Conservation (phyloP, 805 yeast species). For the Komagataella ulmi region DNA sequence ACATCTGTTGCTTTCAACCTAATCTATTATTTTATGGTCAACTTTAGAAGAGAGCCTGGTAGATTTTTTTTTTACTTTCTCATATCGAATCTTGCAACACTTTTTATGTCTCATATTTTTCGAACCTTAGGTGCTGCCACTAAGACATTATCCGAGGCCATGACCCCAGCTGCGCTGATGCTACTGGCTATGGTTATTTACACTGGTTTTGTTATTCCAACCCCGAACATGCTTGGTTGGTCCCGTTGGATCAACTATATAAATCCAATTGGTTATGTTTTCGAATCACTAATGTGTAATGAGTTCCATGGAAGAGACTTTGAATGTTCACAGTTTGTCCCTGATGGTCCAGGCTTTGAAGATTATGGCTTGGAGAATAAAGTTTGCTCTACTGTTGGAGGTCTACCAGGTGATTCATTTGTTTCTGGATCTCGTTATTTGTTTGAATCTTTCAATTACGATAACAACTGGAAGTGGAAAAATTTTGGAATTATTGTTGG, state of each 20-base stretch:
- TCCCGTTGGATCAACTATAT: conserved; percentile 52
- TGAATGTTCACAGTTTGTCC: conserved; percentile 33
- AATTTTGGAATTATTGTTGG: conserved; percentile 59
- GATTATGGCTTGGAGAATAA: conserved; percentile 7
- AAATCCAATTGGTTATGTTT: conserved; percentile 43
- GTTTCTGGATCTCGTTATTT: conserved; percentile 55
- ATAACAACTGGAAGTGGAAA: conserved; percentile 58
- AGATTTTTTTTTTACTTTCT: conserved; percentile 38
- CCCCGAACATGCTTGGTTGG: conserved; percentile 47
- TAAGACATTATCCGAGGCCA: conserved; percentile 34
- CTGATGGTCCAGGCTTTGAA: conserved; percentile 24
- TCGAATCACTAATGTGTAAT: conserved; percentile 44
- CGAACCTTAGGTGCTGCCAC: conserved; percentile 38
- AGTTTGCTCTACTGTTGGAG: conserved; percentile 33
- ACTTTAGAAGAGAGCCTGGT: conserved; percentile 39
- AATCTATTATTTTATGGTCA: conserved; percentile 36
- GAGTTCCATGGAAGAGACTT: conserved; percentile 37
- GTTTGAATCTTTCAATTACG: conserved; percentile 32
- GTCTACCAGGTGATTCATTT: conserved; percentile 33
- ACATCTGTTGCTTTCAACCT: conserved; percentile 34
- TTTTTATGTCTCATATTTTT: conserved; percentile 41
- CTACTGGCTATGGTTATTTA: conserved; percentile 34
- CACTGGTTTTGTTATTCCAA: conserved; percentile 48
- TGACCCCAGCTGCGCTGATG: conserved; percentile 43
- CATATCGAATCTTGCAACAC: conserved; percentile 26